Base-by-base conservation (phyloP, 1,284 basidiomycete genomes). In the Leccinum griseonigrum region DNA sequence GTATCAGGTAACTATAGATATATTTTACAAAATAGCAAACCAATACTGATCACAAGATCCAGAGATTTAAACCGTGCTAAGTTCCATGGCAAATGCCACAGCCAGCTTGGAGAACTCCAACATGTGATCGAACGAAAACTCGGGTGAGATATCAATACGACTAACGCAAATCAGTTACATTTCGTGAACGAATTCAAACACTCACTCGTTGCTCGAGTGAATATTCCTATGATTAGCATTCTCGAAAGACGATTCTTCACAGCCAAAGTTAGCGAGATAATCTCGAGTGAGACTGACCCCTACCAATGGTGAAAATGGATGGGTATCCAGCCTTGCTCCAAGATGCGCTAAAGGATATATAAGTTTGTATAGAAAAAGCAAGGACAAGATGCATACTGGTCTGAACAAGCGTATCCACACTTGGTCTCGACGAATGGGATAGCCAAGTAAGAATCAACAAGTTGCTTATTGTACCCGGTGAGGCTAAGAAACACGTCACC, bases 331-430 rank as follows among this genome's bases (percentile, higher is more conserved):
- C 92, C 79, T 91, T 94, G 63, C 76, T 78, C 91, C 92, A 96
- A 50, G 91, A 92, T 63, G 93, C 91, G 70, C 90, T 91, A 56
- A 68, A 64, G 64, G 54, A 61, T 53, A 54, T 54, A 54, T 54
- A 59, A 60, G 64, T 74, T 34, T 67, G 75, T 73, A 70, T 71
- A 62, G 63, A 62, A 63, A 67, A 57, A 68, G 50, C 16, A 54
- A 3, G 8, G 36, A 64, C 43, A 60, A 69, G 67, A 69, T 54
- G 64, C 81, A 68, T 76, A 92, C 90, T 93, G 91, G 74, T 98
- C 97, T 64, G 91, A 94, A 79, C 95, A 98, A 18, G 94, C 95
- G 74, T 98, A 98, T 34, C 95, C 94, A 75, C 95, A 96, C 80
- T 91, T 80, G 57, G 91, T 93, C 78, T 89, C 84, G 26, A 84